Base-by-base conservation (phyloP, 371 early-diverging fungal genomes). In the Actinomortierella wolfii region DNA sequence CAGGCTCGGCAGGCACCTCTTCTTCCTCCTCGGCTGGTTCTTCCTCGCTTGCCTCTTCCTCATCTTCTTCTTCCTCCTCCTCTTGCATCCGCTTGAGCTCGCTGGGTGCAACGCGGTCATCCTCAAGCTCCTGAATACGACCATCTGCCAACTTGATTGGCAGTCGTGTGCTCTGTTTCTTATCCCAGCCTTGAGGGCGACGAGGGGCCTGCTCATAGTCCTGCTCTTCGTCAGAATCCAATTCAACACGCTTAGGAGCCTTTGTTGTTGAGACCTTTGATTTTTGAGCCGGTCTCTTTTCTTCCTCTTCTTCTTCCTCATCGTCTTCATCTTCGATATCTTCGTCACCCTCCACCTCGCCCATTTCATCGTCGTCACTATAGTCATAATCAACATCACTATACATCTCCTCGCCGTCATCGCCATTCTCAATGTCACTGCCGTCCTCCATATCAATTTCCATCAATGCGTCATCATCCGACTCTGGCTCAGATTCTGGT, bases 91-190 rank as follows among this genome's bases (percentile, higher is more conserved):
- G 70, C 48, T 67, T 67, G 26, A 81, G 29, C 54, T 81, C 82
- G 41, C 76, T 75, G 18, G 69, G 69, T 29, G 60, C 59, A 20
- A 61, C 57, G 13, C 63, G 77, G 42, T 73, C 61, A 44, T 64
- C 68, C 59, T 63, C 42, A n/a, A 77, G 54, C 40, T 68, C 73
- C 40, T 61, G 61, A 23, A 79, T 61, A 34, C 76, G 76, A 57
- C 89, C 89, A 63, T 84, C 79, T 0, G 87, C 81, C 52, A 87
- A 68, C 50, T 89, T 89, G 69, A 89, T 87, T 8, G 89, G 89
- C 51, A 89, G 63, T 41, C 83, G 81, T 7, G 76, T 81, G 63
- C 76, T 77, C 40, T 80, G 81, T 54, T 84, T 83, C 20, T 74
- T 61, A 24, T 77, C 69, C 89, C 89, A 86, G 55, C 81, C 82